Conservation (phyloP, 805 yeast species). For the Lipomyces lipofer region DNA sequence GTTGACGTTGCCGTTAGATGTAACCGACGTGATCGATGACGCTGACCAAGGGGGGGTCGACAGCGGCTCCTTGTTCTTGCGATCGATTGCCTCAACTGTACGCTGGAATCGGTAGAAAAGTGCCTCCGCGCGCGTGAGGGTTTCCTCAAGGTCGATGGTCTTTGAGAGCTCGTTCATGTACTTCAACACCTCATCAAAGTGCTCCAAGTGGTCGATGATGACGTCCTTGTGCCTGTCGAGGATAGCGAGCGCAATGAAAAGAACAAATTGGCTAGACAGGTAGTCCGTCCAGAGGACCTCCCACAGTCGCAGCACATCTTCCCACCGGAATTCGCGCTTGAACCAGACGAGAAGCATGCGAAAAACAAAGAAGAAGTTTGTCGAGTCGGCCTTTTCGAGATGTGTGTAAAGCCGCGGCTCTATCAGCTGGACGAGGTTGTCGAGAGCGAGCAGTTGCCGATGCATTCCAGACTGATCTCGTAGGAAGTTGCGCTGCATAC, state of each 20-base stretch:
- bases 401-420: conserved; percentile 81
- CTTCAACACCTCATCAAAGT: conserved; percentile 89
- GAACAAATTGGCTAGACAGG: conserved; percentile 81
- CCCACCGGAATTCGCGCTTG: conserved; percentile 84
- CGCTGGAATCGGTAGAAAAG: conserved; percentile 77
- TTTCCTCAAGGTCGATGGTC: conserved; percentile 70
- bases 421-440: conserved; percentile 86
- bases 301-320: conserved; percentile 80
- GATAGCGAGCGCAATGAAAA: conserved; percentile 86
- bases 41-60: conserved; percentile 11
- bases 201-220: conserved; percentile 67
- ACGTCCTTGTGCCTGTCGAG: conserved; percentile 81
- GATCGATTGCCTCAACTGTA: conserved; percentile 75
- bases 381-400: conserved; percentile 82
- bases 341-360: conserved; percentile 95
- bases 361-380: conserved; percentile 88
- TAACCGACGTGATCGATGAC: conserved; percentile 3
- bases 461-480: conserved; percentile 94
- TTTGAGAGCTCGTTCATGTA: conserved; percentile 88
- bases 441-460: conserved; percentile 77
- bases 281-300: conserved; percentile 88
- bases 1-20: not conserved
- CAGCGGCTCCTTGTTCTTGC: conserved; percentile 27
- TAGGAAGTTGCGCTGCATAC: conserved; percentile 92
- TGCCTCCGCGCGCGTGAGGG: conserved; percentile 80